Conservation (phyloP, 345 rosid genomes). For the Gossypium mustelinum region DNA sequence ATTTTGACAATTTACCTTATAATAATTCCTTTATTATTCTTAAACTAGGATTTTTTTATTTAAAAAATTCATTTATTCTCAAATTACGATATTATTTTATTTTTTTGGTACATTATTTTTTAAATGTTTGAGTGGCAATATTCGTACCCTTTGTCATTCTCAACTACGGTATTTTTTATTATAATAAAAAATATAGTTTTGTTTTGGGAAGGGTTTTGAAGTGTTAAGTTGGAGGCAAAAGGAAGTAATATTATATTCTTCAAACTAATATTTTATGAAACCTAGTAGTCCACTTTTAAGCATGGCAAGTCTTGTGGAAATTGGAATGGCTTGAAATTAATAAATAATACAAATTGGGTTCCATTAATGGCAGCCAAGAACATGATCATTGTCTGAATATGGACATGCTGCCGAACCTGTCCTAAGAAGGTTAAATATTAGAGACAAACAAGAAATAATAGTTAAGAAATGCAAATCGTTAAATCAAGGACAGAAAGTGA, state of each 20-base stretch:
- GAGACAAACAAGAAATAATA: not conserved
- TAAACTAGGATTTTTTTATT: no score
- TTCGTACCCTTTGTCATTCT: not conserved
- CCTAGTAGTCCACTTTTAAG: not conserved
- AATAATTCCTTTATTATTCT: not conserved
- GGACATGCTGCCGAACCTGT: conserved; percentile 24
- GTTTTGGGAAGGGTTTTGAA: not conserved
- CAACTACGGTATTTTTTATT: not conserved
- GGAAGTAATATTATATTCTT: not conserved
- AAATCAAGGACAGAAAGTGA: conserved; percentile 22
- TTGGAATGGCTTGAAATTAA: not conserved
- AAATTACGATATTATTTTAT: no score
- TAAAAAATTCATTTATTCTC: no score
- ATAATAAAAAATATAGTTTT: not conserved
- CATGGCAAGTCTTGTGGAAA: not conserved
- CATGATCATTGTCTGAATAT: conserved; percentile 6
- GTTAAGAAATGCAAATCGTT: not conserved
- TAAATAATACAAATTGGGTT: not conserved
- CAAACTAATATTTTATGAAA: not conserved
- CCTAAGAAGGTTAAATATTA: conserved; percentile 10
- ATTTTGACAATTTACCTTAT: no score
- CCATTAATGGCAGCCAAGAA: not conserved
- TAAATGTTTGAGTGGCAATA: not conserved
- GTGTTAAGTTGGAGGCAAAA: not conserved
- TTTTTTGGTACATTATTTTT: not conserved